Percentiles rank a stretch among this genome's conserved stretches.
Conservation (phyloP, 345 rosid genomes). For the Salix udensis region DNA sequence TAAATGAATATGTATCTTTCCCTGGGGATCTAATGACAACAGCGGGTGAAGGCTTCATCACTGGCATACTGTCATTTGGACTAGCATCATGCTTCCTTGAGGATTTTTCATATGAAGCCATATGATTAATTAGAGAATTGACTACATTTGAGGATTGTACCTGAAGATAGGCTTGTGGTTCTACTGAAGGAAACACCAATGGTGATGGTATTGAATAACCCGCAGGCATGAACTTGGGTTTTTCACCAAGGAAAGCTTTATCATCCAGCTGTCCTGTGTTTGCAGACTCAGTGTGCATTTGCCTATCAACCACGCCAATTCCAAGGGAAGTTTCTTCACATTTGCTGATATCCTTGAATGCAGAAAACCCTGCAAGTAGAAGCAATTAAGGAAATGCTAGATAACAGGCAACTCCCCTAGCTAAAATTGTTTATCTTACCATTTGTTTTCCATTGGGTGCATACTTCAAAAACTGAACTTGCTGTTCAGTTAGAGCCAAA, state of each 20-base stretch:
- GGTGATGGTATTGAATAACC: constrained; percentile 32
- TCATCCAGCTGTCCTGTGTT: constrained; percentile 20
- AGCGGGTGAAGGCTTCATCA: constrained; percentile 23
- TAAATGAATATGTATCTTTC: constrained; percentile 7
- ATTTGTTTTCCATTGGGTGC: background rate
- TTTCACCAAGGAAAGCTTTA: constrained; percentile 34
- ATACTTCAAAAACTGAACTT: background rate
- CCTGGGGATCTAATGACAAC: constrained; percentile 23
- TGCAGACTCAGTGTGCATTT: constrained; percentile 30
- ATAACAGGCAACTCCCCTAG: background rate
- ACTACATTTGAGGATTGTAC: constrained; percentile 30
- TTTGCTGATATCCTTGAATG: constrained; percentile 28
- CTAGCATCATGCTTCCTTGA: constrained; percentile 16
- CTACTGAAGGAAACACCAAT: constrained; percentile 31
- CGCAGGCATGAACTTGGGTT: constrained; percentile 22
- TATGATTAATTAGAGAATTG: constrained; percentile 28
- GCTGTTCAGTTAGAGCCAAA: background rate
- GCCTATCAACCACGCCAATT: constrained; percentile 25
- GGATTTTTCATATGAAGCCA: constrained; percentile 27
- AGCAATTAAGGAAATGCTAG: background rate
- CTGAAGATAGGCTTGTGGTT: constrained; percentile 30
- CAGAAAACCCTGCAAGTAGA: constrained; percentile 36
- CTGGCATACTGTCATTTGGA: constrained; percentile 11
- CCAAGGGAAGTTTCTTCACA: constrained; percentile 31
- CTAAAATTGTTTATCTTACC: background rate